Evolutionary conservation across 148 eudicot species (phyloP), one percentile per base, ranked within the genome.

Genomic region (Rhododendron griersonianum): DNA sequence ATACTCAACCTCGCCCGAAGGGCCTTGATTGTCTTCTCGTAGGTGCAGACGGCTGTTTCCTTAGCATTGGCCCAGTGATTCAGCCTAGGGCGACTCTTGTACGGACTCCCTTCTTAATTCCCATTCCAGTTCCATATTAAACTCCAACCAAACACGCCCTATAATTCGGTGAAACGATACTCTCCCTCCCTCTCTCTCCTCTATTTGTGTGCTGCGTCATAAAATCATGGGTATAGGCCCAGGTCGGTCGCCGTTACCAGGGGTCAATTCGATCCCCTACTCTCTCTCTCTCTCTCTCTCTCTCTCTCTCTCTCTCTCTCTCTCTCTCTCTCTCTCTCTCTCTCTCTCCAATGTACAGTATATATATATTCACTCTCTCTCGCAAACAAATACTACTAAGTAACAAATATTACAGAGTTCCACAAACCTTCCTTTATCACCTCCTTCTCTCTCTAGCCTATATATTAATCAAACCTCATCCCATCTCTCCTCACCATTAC

Each of bases 121-220:
- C 35, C 74, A 67, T 67, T 11, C 18, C 39, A 71, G 14, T 13
- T 10, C 6, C 63, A 16, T 28, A 25, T 30, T 28, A 71, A 74
- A 13, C 39, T 33, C 37, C 8, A 13, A 13, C 39, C 41, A 30
- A 74, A 11, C 21, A 78, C 47, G 13, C 25, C 11, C 28, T 44
- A 19, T 77, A 2, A 10, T 53, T 41, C 45, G 10, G 30, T 25
- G n/a, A 61, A 21, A 61, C 10, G 2, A 30, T 0, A 30, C 30
- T 30, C 83, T 35, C 45, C 1, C 23, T 13, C 47, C 4, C 69
- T 33, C 67, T 33, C 67, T 35, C 47, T 50, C 48, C 71, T 55
- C 71, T 37, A n/a, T 35, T 37, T 75, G 81, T 84, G 81, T 53
- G 50, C 50, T 73, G 44, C 16, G 80, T 74, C 80, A 84, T 84